Evolutionary conservation across 148 eudicot genomes (phyloP).

Genomic region (Camellia granthamiana): DNA sequence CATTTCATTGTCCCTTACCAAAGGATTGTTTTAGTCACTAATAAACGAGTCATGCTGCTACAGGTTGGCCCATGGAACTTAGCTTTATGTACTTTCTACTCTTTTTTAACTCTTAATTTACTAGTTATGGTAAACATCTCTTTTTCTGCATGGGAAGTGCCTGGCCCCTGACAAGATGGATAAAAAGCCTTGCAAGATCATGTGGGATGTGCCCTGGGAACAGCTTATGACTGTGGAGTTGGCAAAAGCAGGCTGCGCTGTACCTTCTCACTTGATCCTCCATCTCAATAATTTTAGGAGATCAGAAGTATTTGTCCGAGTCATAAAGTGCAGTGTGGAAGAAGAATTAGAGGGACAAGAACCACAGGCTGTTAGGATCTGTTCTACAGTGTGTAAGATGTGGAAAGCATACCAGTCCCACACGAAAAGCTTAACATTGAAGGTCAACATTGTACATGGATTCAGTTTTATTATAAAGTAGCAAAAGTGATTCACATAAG

Average conservation of each 20-base stretch:
- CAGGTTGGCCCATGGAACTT: constrained; percentile 51
- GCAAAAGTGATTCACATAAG: background rate
- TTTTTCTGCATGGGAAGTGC: constrained; percentile 41
- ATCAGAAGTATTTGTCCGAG: constrained; percentile 72
- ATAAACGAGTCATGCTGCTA: constrained; percentile 76
- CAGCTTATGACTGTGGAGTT: constrained; percentile 83
- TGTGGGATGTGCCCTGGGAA: constrained; percentile 98
- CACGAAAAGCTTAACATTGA: constrained; percentile 50
- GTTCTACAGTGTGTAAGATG: constrained; percentile 71
- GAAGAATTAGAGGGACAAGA: constrained; percentile 49
- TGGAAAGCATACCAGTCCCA: constrained; percentile 73
- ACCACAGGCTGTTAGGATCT: constrained; percentile 73
- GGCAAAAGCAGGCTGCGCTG: constrained; percentile 68
- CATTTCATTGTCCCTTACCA: constrained; percentile 80
- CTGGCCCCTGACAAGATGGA: constrained; percentile 67
- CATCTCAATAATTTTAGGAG: constrained; percentile 77
- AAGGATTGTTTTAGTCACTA: constrained; percentile 73
- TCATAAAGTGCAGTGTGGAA: constrained; percentile 79
- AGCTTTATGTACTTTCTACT: background rate
- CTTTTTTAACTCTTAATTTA: background rate
- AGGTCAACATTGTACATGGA: constrained; percentile 43
- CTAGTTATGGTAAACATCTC: background rate
- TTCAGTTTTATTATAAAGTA: constrained; percentile 2
- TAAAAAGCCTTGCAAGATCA: constrained; percentile 83
- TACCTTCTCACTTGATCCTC: constrained; percentile 76